These are phyloP conservation scores for Cystoisospora suis DNA, from an alignment of 169 alveolate genomes.

Conservation along the genomic window DNA sequence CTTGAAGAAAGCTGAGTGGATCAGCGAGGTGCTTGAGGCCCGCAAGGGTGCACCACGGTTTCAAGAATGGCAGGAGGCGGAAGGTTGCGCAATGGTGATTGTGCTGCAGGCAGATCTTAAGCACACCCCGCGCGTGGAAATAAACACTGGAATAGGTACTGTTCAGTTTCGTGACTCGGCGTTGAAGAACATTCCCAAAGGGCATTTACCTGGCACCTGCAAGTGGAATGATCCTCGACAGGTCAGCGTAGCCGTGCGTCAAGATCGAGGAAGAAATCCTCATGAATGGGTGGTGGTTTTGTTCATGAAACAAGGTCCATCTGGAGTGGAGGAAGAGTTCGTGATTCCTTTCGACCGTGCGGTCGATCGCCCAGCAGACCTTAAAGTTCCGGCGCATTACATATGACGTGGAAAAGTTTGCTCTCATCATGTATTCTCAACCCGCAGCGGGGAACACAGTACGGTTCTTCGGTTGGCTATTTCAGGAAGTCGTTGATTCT, in stretches of 20 bases:
- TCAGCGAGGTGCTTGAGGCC: not conserved
- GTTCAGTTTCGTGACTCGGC: not conserved
- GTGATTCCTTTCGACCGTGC: no score
- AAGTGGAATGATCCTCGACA: not conserved
- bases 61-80: not conserved
- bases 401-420: no score
- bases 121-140: not conserved
- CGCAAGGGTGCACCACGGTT: not conserved
- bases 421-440: no score
- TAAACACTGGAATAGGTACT: not conserved
- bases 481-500: no score
- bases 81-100: not conserved
- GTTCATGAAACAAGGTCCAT: not conserved
- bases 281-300: not conserved
- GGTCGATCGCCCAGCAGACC: no score
- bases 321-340: not conserved
- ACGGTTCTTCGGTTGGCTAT: no score
- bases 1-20: not conserved
- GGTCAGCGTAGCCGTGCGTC: not conserved
- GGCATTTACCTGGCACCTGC: not conserved
- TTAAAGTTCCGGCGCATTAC: no score
- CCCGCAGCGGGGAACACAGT: no score
- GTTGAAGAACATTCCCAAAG: not conserved
- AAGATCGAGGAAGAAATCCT: not conserved
- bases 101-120: not conserved